Evolutionary conservation across 2,329 filamentous ascomycete genomes (phyloP).

Genomic region (Pseudocercospora eumusae): DNA sequence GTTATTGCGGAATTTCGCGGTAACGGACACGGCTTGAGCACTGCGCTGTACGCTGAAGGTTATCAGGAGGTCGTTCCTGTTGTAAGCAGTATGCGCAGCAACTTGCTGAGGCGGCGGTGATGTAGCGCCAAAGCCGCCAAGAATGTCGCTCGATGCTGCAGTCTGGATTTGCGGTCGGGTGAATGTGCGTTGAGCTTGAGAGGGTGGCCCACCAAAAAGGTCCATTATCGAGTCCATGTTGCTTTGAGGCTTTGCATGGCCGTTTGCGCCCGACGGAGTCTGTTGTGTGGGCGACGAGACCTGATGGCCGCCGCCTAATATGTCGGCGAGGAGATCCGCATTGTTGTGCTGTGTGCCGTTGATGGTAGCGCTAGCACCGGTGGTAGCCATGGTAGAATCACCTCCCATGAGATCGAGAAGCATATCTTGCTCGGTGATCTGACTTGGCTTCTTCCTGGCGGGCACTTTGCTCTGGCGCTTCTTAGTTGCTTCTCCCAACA

Average conservation of each 20-base stretch:
- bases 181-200: conserved; percentile 39
- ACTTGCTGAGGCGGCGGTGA: conserved; percentile 49
- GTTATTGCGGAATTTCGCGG: conserved; percentile 77
- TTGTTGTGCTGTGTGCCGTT: conserved; percentile 67
- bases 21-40: conserved; percentile 75
- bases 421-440: conserved; percentile 87
- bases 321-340: conserved; percentile 86
- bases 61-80: conserved; percentile 80
- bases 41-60: conserved; percentile 83
- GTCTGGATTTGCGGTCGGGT: conserved; percentile 39
- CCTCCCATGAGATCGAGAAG: conserved; percentile 91
- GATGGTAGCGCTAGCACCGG: conserved; percentile 55
- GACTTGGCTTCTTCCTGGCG: conserved; percentile 74
- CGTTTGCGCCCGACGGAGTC: conserved; percentile 33
- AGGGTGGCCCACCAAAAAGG: conserved; percentile 63
- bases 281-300: conserved; percentile 49
- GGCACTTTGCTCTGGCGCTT: conserved; percentile 54
- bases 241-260: conserved; percentile 31
- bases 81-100: conserved; percentile 70
- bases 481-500: conserved; percentile 74
- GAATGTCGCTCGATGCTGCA: conserved; percentile 44
- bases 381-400: conserved; percentile 53
- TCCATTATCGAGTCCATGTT: conserved; percentile 77
- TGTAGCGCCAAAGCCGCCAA: conserved; percentile 50
- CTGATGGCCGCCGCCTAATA: conserved; percentile 71